phyloP scores from a whole-genome alignment of 257 asterid species.

The Perilla frutescens region DNA sequence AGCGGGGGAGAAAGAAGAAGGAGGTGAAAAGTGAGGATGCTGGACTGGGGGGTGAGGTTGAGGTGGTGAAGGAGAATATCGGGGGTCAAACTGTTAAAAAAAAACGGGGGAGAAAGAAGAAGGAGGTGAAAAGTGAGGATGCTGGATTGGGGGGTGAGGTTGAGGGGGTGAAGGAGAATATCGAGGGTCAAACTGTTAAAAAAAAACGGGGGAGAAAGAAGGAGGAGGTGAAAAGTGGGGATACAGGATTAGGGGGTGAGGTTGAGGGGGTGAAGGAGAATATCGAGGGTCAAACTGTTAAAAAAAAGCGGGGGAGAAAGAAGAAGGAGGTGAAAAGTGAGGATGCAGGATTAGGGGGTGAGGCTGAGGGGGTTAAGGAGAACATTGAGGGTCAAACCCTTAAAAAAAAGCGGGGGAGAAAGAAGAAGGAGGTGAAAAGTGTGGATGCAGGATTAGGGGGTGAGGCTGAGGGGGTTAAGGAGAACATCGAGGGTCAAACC shows the following conservation, averaged over 20 bases:
- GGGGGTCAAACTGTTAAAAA: conserved; percentile 14
- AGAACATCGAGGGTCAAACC: conserved; percentile 6
- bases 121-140: not conserved
- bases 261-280: conserved; percentile 4
- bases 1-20: conserved; percentile 22
- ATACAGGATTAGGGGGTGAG: not conserved
- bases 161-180: not conserved
- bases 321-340: conserved; percentile 30
- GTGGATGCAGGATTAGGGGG: conserved; percentile 6
- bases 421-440: conserved; percentile 21
- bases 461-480: conserved; percentile 13
- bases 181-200: conserved; percentile 4
- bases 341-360: not conserved
- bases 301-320: conserved; percentile 25
- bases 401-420: conserved; percentile 30
- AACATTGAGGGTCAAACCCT: not conserved
- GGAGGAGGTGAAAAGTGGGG: conserved; percentile 29
- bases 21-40: conserved; percentile 24
- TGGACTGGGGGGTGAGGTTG: not conserved
- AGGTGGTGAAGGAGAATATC: conserved; percentile 19
- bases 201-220: conserved; percentile 26
- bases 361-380: not conserved
- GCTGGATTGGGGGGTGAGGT: conserved; percentile 17
- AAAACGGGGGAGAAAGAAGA: conserved; percentile 29
- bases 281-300: conserved; percentile 2